These are phyloP conservation scores for Penicillium sp. DNA, from an alignment of 2,329 filamentous ascomycete species.

Conservation along the genomic window DNA sequence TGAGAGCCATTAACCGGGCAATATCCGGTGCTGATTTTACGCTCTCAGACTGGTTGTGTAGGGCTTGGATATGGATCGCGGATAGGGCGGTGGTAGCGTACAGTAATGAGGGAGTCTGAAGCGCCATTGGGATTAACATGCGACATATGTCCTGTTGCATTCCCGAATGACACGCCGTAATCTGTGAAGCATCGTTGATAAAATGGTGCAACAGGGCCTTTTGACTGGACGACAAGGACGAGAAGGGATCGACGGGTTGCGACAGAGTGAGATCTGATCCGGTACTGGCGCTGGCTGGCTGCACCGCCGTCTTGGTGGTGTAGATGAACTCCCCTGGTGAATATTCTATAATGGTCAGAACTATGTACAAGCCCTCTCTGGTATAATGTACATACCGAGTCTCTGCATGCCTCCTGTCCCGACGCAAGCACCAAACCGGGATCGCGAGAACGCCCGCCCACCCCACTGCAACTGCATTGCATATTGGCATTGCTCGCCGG, in stretches of 20 bases:
- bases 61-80: constrained; percentile 40
- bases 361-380: not conserved
- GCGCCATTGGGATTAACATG: constrained; percentile 44
- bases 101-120: constrained; percentile 41
- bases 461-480: constrained; percentile 43
- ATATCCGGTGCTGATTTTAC: constrained; percentile 39
- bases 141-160: constrained; percentile 43
- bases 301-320: constrained; percentile 27
- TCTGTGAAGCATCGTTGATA: constrained; percentile 40
- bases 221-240: constrained; percentile 34
- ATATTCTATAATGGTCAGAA: constrained; percentile 26
- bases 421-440: constrained; percentile 36
- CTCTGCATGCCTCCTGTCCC: constrained; percentile 35
- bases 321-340: constrained; percentile 41
- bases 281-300: constrained; percentile 9
- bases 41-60: constrained; percentile 34
- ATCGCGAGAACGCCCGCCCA: constrained; percentile 41
- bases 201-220: constrained; percentile 41
- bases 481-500: constrained; percentile 39
- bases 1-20: constrained; percentile 38
- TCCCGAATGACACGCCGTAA: constrained; percentile 39
- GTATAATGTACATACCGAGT: constrained; percentile 24
- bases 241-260: constrained; percentile 36
- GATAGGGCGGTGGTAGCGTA: constrained; percentile 44
- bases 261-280: constrained; percentile 23